A percentile compares a stretch with the other conserved stretches of the same genome.
These are phyloP conservation scores for Letharia lupina DNA, from an alignment of 495 filamentous ascomycete genomes.

Conservation along the genomic window DNA sequence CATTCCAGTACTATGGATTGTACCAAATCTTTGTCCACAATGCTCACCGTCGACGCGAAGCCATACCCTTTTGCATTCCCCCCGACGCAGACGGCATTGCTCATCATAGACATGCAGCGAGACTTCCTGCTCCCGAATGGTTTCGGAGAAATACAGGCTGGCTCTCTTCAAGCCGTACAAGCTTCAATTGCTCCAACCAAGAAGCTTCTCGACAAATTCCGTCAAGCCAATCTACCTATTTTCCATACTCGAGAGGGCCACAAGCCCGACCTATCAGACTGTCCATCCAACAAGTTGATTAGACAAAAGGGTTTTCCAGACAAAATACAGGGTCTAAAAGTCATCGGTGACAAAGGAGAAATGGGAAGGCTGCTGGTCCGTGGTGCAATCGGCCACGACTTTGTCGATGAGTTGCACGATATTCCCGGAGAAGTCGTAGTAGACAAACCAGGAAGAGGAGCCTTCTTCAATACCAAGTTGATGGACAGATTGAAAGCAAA, in stretches of 20 bases:
- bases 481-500: slow-evolving; percentile 50
- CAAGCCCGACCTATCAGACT: slow-evolving; percentile 42
- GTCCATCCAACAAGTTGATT: slow-evolving; percentile 41
- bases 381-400: slow-evolving; percentile 56
- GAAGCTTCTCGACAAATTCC: slow-evolving; percentile 49
- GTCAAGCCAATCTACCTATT: slow-evolving; percentile 49
- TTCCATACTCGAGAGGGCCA: slow-evolving; percentile 59
- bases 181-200: slow-evolving; percentile 48
- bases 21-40: background rate
- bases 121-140: slow-evolving; percentile 35
- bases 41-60: slow-evolving; percentile 22
- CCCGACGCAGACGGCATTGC: slow-evolving; percentile 52
- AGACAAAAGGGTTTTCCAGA: slow-evolving; percentile 38
- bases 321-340: slow-evolving; percentile 36
- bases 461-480: slow-evolving; percentile 59
- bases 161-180: slow-evolving; percentile 34
- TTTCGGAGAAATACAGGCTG: slow-evolving; percentile 27
- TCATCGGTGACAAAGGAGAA: slow-evolving; percentile 51
- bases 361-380: slow-evolving; percentile 56
- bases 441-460: slow-evolving; percentile 60
- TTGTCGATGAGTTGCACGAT: slow-evolving; percentile 51
- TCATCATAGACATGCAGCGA: slow-evolving; percentile 68
- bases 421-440: slow-evolving; percentile 51
- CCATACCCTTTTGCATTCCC: slow-evolving; percentile 52
- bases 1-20: background rate